These are phyloP conservation scores for Mesotaenium endlicherianum DNA, from an alignment of 139 green algal genomes.

Conservation along the genomic window DNA sequence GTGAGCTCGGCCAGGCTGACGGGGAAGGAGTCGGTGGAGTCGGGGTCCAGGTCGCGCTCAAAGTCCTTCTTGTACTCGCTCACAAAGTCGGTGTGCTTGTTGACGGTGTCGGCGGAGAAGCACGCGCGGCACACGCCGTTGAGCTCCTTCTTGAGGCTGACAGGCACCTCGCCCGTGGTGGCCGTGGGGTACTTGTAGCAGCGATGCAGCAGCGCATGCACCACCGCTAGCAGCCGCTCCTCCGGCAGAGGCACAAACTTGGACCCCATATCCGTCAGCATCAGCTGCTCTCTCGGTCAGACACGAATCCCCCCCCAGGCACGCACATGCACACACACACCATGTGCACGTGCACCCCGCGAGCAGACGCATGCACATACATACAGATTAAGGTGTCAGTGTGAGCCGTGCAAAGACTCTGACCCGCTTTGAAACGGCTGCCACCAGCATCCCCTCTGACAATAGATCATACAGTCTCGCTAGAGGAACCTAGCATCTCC, in stretches of 20 bases:
- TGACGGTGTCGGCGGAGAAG: constrained; percentile 61
- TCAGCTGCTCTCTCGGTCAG: constrained; percentile 42
- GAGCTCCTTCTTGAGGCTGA: constrained; percentile 80
- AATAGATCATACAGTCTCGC: too few species aligned
- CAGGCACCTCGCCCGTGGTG: constrained; percentile 69
- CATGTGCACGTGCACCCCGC: too few species aligned
- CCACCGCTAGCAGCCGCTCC: constrained; percentile 90
- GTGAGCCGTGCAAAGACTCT: too few species aligned
- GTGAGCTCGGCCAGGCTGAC: constrained; percentile 80
- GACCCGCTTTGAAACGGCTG: too few species aligned
- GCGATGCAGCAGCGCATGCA: constrained; percentile 87
- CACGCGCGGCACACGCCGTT: constrained; percentile 57
- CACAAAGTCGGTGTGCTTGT: constrained; percentile 61
- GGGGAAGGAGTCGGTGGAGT: constrained; percentile 66
- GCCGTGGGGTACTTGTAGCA: constrained; percentile 77
- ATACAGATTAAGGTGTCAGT: too few species aligned
- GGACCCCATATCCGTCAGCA: constrained; percentile 69
- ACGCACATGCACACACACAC: too few species aligned
- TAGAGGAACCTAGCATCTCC: too few species aligned
- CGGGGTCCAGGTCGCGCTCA: constrained; percentile 83
- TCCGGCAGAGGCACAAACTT: constrained; percentile 81
- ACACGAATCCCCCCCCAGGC: background rate
- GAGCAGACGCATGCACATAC: too few species aligned
- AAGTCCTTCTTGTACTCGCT: constrained; percentile 78
- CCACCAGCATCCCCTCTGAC: too few species aligned